These are phyloP conservation scores for Penicillium lividum DNA, from an alignment of 495 filamentous ascomycete species.

Conservation along the genomic window DNA sequence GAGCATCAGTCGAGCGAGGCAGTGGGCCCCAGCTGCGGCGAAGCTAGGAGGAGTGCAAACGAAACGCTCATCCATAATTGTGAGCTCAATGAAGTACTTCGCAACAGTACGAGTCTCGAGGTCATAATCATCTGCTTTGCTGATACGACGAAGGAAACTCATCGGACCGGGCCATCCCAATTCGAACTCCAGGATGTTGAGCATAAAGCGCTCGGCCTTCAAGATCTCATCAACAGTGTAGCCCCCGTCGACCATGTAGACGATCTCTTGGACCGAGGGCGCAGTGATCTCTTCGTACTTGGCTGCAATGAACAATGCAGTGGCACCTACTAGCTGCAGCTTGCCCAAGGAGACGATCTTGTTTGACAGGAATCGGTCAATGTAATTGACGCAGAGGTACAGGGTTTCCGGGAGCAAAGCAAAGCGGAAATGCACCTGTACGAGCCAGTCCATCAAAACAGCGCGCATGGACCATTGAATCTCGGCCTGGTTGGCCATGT, in stretches of 20 bases:
- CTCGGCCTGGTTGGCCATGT: slow-evolving; percentile 97
- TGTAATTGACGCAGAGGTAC: slow-evolving; percentile 90
- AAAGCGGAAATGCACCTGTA: slow-evolving; percentile 94
- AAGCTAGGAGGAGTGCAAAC: slow-evolving; percentile 89
- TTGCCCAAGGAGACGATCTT: slow-evolving; percentile 95
- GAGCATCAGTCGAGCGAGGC: slow-evolving; percentile 84
- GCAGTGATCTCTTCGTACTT: slow-evolving; percentile 99
- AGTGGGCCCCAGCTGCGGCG: slow-evolving; percentile 88
- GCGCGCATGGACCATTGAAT: slow-evolving; percentile 99
- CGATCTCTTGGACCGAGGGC: slow-evolving; percentile 90
- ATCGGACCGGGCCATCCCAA: slow-evolving; percentile 97
- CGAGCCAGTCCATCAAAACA: slow-evolving; percentile 96
- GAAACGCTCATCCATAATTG: slow-evolving; percentile 97
- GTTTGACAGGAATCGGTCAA: slow-evolving; percentile 92
- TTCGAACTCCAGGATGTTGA: slow-evolving; percentile 91
- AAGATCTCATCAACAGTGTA: slow-evolving; percentile 90
- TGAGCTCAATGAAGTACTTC: slow-evolving; percentile 97
- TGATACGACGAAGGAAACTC: slow-evolving; percentile 95
- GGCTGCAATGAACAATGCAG: slow-evolving; percentile 91
- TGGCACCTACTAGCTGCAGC: slow-evolving; percentile 93
- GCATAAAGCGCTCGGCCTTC: slow-evolving; percentile 97
- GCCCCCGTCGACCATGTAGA: slow-evolving; percentile 96
- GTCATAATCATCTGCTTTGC: slow-evolving; percentile 98
- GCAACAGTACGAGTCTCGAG: slow-evolving; percentile 92
- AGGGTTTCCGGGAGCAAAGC: slow-evolving; percentile 88